phyloP scores from a whole-genome alignment of 225 moss, liverwort and hornwort genomes.

The Takakia lepidozioides region DNA sequence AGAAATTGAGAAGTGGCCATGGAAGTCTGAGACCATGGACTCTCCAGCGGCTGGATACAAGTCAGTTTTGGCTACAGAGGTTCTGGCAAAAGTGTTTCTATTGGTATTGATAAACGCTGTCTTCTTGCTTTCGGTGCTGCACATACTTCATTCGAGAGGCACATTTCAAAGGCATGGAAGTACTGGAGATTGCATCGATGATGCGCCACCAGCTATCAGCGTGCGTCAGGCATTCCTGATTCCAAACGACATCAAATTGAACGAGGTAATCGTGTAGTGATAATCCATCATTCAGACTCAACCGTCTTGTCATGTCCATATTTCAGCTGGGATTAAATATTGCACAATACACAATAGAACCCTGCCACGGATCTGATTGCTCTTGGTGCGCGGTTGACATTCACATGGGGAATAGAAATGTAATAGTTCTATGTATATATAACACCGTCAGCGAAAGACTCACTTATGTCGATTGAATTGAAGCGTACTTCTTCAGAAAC shows the following conservation, averaged over 20 bases:
- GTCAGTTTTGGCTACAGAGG: constrained; percentile 27
- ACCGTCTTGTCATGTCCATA: too few relatives aligned
- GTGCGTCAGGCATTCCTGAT: constrained; percentile 13
- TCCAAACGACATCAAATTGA: constrained; percentile 2
- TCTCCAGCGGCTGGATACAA: constrained; percentile 11
- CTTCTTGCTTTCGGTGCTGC: constrained; percentile 34
- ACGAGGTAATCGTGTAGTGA: constrained; percentile 10
- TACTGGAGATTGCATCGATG: constrained; percentile 13
- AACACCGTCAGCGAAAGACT: too few relatives aligned
- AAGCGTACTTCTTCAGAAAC: too few relatives aligned
- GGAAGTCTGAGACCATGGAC: constrained; percentile 24
- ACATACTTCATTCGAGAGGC: constrained; percentile 36
- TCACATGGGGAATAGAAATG: too few relatives aligned
- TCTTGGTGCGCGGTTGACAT: too few relatives aligned
- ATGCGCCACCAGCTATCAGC: constrained; percentile 11
- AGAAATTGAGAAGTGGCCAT: constrained; percentile 36
- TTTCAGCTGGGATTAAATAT: too few relatives aligned
- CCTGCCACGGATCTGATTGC: too few relatives aligned
- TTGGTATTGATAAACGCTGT: constrained; percentile 27
- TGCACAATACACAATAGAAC: too few relatives aligned
- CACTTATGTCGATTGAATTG: too few relatives aligned
- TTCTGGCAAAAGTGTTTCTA: constrained; percentile 29
- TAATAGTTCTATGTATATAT: too few relatives aligned
- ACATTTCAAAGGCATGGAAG: constrained; percentile 12
- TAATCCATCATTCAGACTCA: not conserved